These are phyloP conservation scores for Wickerhamiella sorbophila DNA, from an alignment of 805 yeast species.

Conservation along the genomic window DNA sequence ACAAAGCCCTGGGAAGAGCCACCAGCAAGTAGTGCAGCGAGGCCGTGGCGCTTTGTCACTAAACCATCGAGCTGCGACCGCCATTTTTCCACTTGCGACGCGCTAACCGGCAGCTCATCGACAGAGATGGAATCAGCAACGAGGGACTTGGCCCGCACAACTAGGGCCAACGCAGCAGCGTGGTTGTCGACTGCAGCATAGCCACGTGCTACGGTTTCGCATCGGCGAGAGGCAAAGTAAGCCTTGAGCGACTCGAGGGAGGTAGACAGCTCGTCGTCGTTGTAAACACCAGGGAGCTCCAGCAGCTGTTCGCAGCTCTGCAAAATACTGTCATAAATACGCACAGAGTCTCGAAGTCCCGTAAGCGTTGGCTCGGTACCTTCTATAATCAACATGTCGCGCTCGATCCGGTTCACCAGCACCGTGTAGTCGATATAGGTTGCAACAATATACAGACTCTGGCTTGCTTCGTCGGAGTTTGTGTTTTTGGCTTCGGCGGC, in stretches of 20 bases:
- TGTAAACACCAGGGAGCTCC: constrained; percentile 86
- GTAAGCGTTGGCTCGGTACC: constrained; percentile 10
- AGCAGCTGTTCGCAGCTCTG: constrained; percentile 43
- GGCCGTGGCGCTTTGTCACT: constrained; percentile 20
- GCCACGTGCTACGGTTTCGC: constrained; percentile 30
- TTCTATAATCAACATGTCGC: constrained; percentile 36
- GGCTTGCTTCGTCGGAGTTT: constrained; percentile 36
- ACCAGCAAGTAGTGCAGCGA: constrained; percentile 26
- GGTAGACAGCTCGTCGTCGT: constrained; percentile 52
- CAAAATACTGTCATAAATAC: constrained; percentile 38
- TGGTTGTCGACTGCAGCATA: constrained; percentile 22
- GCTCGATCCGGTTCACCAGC: constrained; percentile 49
- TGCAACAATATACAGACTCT: constrained; percentile 57
- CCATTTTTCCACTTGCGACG: constrained; percentile 6
- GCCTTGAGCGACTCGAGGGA: constrained; percentile 38
- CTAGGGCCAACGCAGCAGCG: constrained; percentile 23
- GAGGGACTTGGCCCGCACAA: constrained; percentile 9
- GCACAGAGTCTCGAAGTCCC: constrained; percentile 28
- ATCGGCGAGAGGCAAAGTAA: constrained; percentile 35
- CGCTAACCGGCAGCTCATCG: constrained; percentile 13
- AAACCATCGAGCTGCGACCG: constrained; percentile 5
- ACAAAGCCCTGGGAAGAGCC: constrained; percentile 21
- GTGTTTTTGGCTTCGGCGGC: constrained; percentile 25
- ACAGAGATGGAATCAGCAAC: constrained; percentile 8
- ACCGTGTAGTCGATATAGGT: constrained; percentile 63